A percentile compares a stretch with the other conserved stretches of the same genome.
Conservation (phyloP, 805 yeast species). For the Tetrapisispora taiwanensis region DNA sequence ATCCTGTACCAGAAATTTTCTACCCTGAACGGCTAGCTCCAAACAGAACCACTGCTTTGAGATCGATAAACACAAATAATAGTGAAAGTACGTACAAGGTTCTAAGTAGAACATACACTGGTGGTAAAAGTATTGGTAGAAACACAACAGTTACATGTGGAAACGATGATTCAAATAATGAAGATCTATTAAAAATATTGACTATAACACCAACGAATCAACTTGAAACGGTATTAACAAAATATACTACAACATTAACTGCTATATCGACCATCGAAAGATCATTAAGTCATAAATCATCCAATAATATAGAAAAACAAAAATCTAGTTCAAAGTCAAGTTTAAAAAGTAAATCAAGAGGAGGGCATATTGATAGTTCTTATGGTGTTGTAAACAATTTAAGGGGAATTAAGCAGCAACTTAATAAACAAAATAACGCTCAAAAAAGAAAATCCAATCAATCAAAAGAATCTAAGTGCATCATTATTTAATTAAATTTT, state of each 20-base stretch:
- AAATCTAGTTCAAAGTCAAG: neutral
- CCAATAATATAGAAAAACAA: neutral
- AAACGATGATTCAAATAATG: neutral
- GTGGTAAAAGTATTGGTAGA: constrained; percentile 1
- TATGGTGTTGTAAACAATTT: neutral
- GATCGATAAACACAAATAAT: constrained; percentile 23
- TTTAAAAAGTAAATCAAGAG: neutral
- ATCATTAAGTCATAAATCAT: constrained; percentile 15
- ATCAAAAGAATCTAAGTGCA: constrained; percentile 1
- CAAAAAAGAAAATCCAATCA: constrained; percentile 5
- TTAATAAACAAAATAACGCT: neutral
- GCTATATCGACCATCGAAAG: constrained; percentile 19
- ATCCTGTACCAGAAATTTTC: constrained; percentile 14
- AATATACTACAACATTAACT: constrained; percentile 2
- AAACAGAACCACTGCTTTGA: constrained; percentile 21
- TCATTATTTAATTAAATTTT: constrained; percentile 8
- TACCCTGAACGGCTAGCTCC: constrained; percentile 18
- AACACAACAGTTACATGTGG: neutral
- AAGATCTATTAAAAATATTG: constrained; percentile 1
- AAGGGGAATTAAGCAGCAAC: constrained; percentile 1
- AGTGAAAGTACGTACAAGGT: constrained; percentile 25
- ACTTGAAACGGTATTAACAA: neutral
- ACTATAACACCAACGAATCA: constrained; percentile 4
- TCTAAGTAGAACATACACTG: constrained; percentile 14
- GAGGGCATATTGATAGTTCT: neutral